A percentile compares a stretch with the other conserved stretches of the same genome.
phyloP scores from a whole-genome alignment of 208 protist genomes.

The Angomonas deanei region DNA sequence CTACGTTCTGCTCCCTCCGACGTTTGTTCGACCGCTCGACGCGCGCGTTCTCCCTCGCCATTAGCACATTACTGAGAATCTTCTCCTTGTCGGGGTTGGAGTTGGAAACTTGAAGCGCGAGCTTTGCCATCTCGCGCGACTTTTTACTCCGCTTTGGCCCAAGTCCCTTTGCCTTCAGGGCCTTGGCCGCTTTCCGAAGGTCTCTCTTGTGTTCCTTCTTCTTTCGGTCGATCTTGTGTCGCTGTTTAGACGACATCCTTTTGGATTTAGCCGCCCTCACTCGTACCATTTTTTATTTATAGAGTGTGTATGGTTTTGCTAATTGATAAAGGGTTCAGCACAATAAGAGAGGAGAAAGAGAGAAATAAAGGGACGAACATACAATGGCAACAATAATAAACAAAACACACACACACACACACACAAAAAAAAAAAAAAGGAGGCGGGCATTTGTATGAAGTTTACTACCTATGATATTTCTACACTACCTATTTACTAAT shows the following conservation, averaged over 20 bases:
- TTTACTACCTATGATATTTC: neutral
- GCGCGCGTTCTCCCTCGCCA: slow-evolving; percentile 60
- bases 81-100: slow-evolving; percentile 81
- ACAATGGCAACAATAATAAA: slow-evolving; percentile 14
- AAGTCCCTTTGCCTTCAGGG: slow-evolving; percentile 66
- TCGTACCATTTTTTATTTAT: slow-evolving; percentile 52
- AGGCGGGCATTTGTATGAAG: no score
- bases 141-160: slow-evolving; percentile 73
- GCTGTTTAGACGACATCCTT: slow-evolving; percentile 76
- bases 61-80: slow-evolving; percentile 68
- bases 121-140: slow-evolving; percentile 60
- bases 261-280: slow-evolving; percentile 69
- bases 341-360: slow-evolving; percentile 5
- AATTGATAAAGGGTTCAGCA: neutral
- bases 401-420: slow-evolving; percentile 13
- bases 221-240: slow-evolving; percentile 87
- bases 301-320: neutral
- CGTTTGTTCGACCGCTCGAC: slow-evolving; percentile 32
- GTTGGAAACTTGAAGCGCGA: slow-evolving; percentile 82
- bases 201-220: slow-evolving; percentile 87
- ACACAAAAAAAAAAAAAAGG: slow-evolving; percentile 21
- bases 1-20: slow-evolving; percentile 5
- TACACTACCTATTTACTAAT: neutral
- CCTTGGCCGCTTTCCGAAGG: slow-evolving; percentile 79
- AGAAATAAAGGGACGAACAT: slow-evolving; percentile 22